A percentile compares a stretch with the other conserved stretches of the same genome.
Evolutionary conservation across 331 rosid genomes (phyloP).

Genomic region (Acacia concinna): DNA sequence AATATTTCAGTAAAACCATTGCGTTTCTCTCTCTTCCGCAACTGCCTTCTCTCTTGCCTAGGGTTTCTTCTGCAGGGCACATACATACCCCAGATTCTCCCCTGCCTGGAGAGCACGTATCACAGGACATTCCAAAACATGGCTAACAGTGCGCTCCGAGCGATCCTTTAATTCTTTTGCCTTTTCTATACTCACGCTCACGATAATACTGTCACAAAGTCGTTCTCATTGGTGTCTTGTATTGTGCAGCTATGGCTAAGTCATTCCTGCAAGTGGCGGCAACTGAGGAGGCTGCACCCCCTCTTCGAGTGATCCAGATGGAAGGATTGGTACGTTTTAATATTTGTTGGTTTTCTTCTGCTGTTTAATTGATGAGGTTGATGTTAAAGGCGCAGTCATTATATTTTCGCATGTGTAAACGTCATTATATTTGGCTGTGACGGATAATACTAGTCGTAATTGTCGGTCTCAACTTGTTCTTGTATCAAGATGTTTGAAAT

Average conservation of each 20-base stretch:
- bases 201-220: neutral
- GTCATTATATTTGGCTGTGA: constrained; percentile 13
- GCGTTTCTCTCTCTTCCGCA: neutral
- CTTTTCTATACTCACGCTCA: no score
- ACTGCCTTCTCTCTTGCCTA: neutral
- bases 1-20: neutral
- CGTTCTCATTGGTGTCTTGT: constrained; percentile 3
- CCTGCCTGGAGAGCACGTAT: neutral
- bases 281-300: constrained; percentile 81
- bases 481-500: neutral
- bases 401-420: no score
- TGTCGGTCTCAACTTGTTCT: constrained; percentile 7
- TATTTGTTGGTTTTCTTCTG: neutral
- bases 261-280: constrained; percentile 90
- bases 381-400: neutral
- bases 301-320: constrained; percentile 90
- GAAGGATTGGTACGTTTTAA: constrained; percentile 72
- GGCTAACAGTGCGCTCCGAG: constrained; percentile 20
- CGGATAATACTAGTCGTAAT: neutral
- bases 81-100: neutral
- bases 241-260: constrained; percentile 52
- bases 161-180: neutral
- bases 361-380: neutral
- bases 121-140: neutral
- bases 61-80: neutral